Conservation (phyloP, 2,329 filamentous ascomycete species). For the Fusarium hainanense region DNA sequence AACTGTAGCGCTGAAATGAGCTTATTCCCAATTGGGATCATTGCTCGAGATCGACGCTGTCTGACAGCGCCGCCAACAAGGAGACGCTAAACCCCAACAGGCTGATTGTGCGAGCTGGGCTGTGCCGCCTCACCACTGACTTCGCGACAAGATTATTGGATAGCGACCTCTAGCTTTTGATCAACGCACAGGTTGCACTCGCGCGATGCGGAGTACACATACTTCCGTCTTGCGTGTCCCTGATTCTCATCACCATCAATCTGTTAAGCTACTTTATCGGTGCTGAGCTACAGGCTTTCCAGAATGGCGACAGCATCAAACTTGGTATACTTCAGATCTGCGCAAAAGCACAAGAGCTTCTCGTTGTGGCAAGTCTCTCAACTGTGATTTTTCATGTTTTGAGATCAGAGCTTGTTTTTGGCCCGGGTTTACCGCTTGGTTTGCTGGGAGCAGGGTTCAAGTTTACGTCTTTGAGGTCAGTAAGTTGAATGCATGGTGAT, state of each 20-base stretch:
- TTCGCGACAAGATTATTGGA: background rate
- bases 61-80: background rate
- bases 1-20: background rate
- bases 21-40: constrained; percentile 16
- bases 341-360: background rate
- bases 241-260: background rate
- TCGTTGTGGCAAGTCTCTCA: background rate
- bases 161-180: background rate
- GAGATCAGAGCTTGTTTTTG: background rate
- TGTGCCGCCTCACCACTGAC: background rate
- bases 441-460: background rate
- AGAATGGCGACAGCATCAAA: background rate
- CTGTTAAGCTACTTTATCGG: background rate
- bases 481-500: no score
- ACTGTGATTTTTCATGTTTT: background rate
- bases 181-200: background rate
- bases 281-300: background rate
- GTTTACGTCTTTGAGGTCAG: background rate
- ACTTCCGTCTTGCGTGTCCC: background rate
- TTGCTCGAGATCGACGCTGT: constrained; percentile 20
- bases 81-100: background rate
- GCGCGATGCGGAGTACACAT: background rate
- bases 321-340: background rate
- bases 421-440: background rate
- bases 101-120: constrained; percentile 22